Conservation (phyloP, 2,329 filamentous ascomycete genomes). For the Alternaria longipes region DNA sequence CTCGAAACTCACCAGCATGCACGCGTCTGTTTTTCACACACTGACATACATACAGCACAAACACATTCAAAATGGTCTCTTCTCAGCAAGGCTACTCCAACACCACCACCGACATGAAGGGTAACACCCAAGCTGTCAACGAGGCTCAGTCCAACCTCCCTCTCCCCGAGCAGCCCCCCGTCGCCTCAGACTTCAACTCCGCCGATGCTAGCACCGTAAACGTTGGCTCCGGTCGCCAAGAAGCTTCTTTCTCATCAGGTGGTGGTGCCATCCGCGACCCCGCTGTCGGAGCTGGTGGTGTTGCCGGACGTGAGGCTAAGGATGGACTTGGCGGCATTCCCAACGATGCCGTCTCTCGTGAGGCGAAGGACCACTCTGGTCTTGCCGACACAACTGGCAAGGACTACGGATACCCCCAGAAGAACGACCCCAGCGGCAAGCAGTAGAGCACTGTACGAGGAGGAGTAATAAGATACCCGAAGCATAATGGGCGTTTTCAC, state of each 20-base stretch:
- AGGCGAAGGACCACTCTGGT: conserved; percentile 54
- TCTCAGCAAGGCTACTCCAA: conserved; percentile 36
- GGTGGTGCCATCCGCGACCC: conserved; percentile 56
- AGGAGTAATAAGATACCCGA: conserved; percentile 6
- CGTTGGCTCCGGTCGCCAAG: conserved; percentile 69
- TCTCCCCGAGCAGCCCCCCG: conserved; percentile 79
- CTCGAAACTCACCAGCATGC: background rate
- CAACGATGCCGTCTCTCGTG: conserved; percentile 66
- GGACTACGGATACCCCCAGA: conserved; percentile 55
- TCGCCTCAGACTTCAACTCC: conserved; percentile 81
- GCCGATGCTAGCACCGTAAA: conserved; percentile 74
- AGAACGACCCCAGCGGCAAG: conserved; percentile 51
- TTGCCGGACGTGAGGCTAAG: conserved; percentile 69
- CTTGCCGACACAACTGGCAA: conserved; percentile 54
- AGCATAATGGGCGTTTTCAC: conserved; percentile 15
- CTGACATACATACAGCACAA: conserved; percentile 7
- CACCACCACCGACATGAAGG: conserved; percentile 37
- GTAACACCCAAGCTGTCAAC: conserved; percentile 66
- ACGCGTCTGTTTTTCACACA: conserved; percentile 1
- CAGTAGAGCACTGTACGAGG: conserved; percentile 18
- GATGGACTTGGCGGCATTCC: conserved; percentile 66
- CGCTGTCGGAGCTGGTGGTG: conserved; percentile 62
- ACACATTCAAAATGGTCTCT: conserved; percentile 33
- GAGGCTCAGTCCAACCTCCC: conserved; percentile 77
- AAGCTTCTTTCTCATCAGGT: conserved; percentile 57